These are phyloP conservation scores for Sphaerulina musiva DNA, from an alignment of 2,329 filamentous ascomycete genomes.

Conservation along the genomic window DNA sequence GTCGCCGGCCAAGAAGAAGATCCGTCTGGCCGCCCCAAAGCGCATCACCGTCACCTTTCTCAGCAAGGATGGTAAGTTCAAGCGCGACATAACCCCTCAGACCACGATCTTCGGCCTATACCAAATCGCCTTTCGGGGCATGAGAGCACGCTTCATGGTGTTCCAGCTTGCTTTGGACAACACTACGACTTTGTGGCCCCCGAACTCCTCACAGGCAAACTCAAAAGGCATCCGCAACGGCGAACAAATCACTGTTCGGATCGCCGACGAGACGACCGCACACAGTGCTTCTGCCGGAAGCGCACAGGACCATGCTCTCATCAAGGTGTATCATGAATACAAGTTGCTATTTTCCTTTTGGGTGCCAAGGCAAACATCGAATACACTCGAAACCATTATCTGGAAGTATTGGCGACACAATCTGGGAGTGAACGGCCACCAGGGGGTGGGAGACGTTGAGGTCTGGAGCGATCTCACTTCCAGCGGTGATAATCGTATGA, in stretches of 20 bases:
- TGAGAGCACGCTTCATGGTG: slow-evolving; percentile 23
- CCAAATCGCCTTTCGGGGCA: slow-evolving; percentile 27
- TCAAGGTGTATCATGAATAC: slow-evolving; percentile 19
- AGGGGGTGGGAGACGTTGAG: neutral
- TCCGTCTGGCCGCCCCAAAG: neutral
- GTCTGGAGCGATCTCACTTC: slow-evolving; percentile 13
- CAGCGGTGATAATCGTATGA: slow-evolving; percentile 13
- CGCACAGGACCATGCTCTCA: slow-evolving; percentile 4
- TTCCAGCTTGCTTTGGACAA: slow-evolving; percentile 25
- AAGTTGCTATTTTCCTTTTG: slow-evolving; percentile 23
- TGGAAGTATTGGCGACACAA: slow-evolving; percentile 27
- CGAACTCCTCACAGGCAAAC: neutral
- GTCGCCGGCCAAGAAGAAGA: slow-evolving; percentile 3
- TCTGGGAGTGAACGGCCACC: neutral
- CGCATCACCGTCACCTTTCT: slow-evolving; percentile 12
- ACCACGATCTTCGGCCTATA: slow-evolving; percentile 24
- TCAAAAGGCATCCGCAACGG: slow-evolving; percentile 6
- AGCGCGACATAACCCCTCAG: slow-evolving; percentile 1
- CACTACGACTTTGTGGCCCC: neutral
- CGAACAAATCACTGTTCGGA: slow-evolving; percentile 12
- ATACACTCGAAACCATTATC: slow-evolving; percentile 9
- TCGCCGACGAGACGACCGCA: slow-evolving; percentile 14
- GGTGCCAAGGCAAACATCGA: slow-evolving; percentile 19
- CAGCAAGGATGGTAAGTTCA: slow-evolving; percentile 18
- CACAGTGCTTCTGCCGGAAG: neutral